Evolutionary conservation across 208 protist species (phyloP).

Genomic region (Leishmania martiniquensis): DNA sequence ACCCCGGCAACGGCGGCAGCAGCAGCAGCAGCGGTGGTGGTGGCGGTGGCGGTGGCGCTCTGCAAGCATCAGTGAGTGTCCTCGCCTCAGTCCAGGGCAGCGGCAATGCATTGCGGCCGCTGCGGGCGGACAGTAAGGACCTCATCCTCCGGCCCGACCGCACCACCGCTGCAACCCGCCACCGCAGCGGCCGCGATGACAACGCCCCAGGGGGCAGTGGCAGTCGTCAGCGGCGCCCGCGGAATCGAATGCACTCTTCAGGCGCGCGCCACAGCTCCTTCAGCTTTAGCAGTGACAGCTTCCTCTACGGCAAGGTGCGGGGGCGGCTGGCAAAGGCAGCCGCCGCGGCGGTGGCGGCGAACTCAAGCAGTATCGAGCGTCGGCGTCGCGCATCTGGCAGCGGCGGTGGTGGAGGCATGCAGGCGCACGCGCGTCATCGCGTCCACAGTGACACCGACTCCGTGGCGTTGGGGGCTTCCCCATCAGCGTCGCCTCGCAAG

Average conservation of each 20-base stretch:
- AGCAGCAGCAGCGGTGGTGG: not conserved
- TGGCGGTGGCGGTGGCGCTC: not conserved
- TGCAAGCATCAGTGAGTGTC: not conserved
- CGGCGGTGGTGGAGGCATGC: not conserved
- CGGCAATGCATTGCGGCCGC: slow-evolving; percentile 7
- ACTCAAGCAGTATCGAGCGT: slow-evolving; percentile 24
- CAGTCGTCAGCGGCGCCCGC: slow-evolving; percentile 2
- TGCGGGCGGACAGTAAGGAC: slow-evolving; percentile 29
- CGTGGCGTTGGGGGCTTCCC: not conserved
- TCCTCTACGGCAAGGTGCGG: slow-evolving; percentile 20
- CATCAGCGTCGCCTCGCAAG: not conserved
- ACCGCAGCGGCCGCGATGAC: not conserved
- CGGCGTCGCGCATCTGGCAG: slow-evolving; percentile 1
- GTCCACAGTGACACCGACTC: not conserved
- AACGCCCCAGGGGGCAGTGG: not conserved
- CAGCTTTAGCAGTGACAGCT: slow-evolving; percentile 34
- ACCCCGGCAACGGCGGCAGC: not conserved
- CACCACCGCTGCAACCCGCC: not conserved
- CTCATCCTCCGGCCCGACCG: slow-evolving; percentile 15
- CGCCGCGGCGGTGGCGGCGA: slow-evolving; percentile 16
- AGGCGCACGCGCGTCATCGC: slow-evolving; percentile 2
- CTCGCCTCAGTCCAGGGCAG: slow-evolving; percentile 12
- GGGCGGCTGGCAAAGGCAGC: slow-evolving; percentile 28
- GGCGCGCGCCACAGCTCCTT: slow-evolving; percentile 16
- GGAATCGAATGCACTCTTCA: not conserved